Conservation (phyloP, 805 yeast species). For the Yamadazyma kitorensis region DNA sequence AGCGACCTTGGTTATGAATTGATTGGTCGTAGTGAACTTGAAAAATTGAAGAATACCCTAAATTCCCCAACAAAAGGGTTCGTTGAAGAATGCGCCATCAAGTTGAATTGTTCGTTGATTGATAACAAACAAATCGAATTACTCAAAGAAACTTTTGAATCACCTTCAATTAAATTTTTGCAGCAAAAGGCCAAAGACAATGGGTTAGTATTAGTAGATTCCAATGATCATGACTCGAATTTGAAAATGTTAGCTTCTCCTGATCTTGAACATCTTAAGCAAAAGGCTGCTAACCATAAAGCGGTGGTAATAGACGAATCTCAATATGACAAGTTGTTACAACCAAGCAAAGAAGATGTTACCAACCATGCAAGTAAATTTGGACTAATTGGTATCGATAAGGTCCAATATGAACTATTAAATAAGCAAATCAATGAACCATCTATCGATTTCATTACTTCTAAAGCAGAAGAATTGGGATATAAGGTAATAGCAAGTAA, state of each 20-base stretch:
- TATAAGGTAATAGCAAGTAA: constrained; percentile 10
- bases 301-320: constrained; percentile 14
- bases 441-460: constrained; percentile 19
- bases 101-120: constrained; percentile 3
- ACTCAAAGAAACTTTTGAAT: constrained; percentile 7
- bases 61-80: constrained; percentile 22
- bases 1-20: constrained; percentile 10
- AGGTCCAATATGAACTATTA: constrained; percentile 6
- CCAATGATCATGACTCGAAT: constrained; percentile 5
- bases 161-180: constrained; percentile 21
- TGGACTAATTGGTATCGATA: constrained; percentile 7
- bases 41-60: constrained; percentile 4
- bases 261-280: constrained; percentile 16
- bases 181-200: constrained; percentile 17
- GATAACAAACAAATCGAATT: background rate
- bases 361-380: constrained; percentile 11
- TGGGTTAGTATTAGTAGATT: constrained; percentile 10
- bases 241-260: constrained; percentile 6
- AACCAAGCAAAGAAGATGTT: constrained; percentile 17
- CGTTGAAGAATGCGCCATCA: constrained; percentile 12
- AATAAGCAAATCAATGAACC: constrained; percentile 16
- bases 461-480: constrained; percentile 18
- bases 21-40: constrained; percentile 7
- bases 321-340: constrained; percentile 9
- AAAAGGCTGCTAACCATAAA: constrained; percentile 14